Conservation (phyloP, 169 alveolate species). For the Plasmodium berghei region DNA sequence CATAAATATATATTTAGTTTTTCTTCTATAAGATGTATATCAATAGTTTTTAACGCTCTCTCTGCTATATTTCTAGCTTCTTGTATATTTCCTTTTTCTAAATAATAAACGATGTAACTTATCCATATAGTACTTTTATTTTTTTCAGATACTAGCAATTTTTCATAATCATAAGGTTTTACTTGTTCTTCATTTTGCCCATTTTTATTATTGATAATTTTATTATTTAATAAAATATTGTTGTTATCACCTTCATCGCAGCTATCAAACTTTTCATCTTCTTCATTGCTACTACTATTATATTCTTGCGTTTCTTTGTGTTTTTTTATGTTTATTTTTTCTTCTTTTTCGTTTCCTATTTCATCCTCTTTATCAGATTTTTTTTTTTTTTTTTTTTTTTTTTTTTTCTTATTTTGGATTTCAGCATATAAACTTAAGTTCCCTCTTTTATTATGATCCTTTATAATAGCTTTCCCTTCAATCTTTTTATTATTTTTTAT, state of each 20-base stretch:
- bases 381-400: background rate
- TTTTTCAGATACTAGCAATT: conserved; percentile 75
- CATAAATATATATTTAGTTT: conserved; percentile 88
- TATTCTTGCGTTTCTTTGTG: background rate
- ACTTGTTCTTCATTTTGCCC: conserved; percentile 7
- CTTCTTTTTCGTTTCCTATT: background rate
- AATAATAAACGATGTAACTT: conserved; percentile 87
- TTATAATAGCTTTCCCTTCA: conserved; percentile 45
- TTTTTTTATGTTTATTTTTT: background rate
- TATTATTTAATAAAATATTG: background rate
- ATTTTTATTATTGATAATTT: conserved; percentile 1
- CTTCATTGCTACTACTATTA: background rate
- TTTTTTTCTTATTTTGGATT: conserved; percentile 3
- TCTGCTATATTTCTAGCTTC: conserved; percentile 87
- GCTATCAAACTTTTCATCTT: background rate
- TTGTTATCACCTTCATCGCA: background rate
- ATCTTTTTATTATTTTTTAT: conserved; percentile 21
- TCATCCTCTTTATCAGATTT: background rate
- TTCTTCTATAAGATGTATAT: conserved; percentile 84
- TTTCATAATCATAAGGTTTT: conserved; percentile 76
- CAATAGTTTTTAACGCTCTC: conserved; percentile 86
- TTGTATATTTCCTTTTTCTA: conserved; percentile 84
- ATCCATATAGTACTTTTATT: conserved; percentile 82
- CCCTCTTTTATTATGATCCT: conserved; percentile 7
- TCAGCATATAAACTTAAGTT: conserved; percentile 47